Percentiles rank a stretch among this genome's conserved stretches.
Conservation (phyloP, 768 basidiomycete genomes). For the Boletus sensibilis region DNA sequence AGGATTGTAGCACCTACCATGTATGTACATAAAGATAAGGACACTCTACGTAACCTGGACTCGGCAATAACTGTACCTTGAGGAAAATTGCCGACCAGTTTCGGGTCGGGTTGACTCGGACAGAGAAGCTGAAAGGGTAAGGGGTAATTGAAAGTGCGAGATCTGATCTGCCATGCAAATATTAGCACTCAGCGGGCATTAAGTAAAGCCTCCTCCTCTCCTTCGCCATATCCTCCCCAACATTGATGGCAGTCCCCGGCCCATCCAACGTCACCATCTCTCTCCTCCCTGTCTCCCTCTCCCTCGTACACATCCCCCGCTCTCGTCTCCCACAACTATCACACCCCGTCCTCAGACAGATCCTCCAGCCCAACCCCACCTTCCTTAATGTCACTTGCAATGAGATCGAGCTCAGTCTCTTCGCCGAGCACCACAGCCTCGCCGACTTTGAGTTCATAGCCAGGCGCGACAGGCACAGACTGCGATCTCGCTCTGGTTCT, state of each 20-base stretch:
- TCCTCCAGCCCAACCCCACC: constrained; percentile 61
- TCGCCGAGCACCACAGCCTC: constrained; percentile 59
- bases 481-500: constrained; percentile 43
- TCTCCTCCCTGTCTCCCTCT: constrained; percentile 67
- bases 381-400: constrained; percentile 80
- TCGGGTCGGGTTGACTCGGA: constrained; percentile 2
- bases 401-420: constrained; percentile 73
- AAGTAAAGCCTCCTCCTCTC: constrained; percentile 5
- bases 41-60: background rate
- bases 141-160: background rate
- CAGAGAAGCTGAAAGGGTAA: background rate
- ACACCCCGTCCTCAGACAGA: constrained; percentile 63
- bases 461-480: constrained; percentile 50
- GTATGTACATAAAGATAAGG: constrained; percentile 11
- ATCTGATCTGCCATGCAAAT: constrained; percentile 16
- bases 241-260: constrained; percentile 25
- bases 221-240: constrained; percentile 8
- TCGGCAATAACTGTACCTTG: background rate
- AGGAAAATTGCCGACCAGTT: background rate
- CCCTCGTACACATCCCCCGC: constrained; percentile 74
- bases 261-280: constrained; percentile 55
- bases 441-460: constrained; percentile 63
- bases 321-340: constrained; percentile 58
- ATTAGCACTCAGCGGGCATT: constrained; percentile 9
- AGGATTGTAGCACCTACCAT: no score